These are phyloP conservation scores for Botryotinia calthae DNA, from an alignment of 2,329 filamentous ascomycete genomes.

Conservation along the genomic window DNA sequence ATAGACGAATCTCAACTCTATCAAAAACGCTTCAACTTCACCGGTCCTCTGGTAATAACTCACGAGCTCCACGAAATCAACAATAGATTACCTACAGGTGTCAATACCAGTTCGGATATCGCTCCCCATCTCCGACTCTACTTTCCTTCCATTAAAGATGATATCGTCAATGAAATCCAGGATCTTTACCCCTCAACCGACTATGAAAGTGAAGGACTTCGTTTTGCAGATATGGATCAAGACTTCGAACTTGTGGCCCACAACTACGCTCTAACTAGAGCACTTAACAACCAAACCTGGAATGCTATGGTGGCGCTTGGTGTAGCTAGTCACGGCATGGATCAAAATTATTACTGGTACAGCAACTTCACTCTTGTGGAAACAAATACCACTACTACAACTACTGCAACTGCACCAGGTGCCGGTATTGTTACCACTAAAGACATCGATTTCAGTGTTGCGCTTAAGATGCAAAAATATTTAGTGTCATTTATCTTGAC, in stretches of 20 bases:
- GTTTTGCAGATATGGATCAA: constrained; percentile 42
- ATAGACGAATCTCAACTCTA: constrained; percentile 41
- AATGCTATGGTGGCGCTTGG: constrained; percentile 40
- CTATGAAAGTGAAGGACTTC: constrained; percentile 40
- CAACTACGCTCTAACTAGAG: constrained; percentile 40
- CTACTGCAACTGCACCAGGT: constrained; percentile 18
- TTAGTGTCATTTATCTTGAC: constrained; percentile 39
- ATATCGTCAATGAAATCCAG: constrained; percentile 37
- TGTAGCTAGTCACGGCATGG: constrained; percentile 40
- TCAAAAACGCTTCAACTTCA: constrained; percentile 41
- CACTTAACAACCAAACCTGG: constrained; percentile 41
- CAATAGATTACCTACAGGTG: constrained; percentile 34
- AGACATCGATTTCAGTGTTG: constrained; percentile 33
- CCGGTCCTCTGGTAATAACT: constrained; percentile 39
- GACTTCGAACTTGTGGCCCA: constrained; percentile 40
- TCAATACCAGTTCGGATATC: constrained; percentile 40
- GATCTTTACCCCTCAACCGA: constrained; percentile 39
- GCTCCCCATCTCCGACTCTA: constrained; percentile 36
- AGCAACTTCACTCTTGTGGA: constrained; percentile 32
- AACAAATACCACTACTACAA: constrained; percentile 23
- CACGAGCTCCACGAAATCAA: constrained; percentile 42
- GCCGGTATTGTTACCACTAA: constrained; percentile 29
- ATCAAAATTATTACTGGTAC: constrained; percentile 42
- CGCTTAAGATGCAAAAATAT: constrained; percentile 41
- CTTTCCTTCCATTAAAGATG: constrained; percentile 41